Evolutionary conservation across 352 stramenopile genomes (phyloP).

Genomic region (Phytophthora sp.): DNA sequence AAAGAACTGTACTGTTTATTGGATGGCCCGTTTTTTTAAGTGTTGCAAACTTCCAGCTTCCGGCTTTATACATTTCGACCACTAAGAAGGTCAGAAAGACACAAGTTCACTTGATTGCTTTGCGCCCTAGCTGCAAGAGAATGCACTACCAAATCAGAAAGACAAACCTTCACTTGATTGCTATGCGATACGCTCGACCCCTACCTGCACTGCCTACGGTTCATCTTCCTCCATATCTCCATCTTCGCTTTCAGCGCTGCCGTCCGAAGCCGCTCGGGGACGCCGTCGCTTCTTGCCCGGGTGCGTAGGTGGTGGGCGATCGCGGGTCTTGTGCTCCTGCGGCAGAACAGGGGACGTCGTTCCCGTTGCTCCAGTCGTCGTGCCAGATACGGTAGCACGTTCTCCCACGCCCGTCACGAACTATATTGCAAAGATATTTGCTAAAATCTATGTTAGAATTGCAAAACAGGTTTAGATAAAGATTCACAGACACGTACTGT

Average conservation of each 20-base stretch:
- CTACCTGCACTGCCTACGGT: neutral
- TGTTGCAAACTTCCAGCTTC: constrained; percentile 10
- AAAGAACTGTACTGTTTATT: constrained; percentile 1
- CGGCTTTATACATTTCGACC: neutral
- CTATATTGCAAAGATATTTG: constrained; percentile 19
- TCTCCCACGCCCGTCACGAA: neutral
- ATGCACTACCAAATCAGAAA: too few species aligned
- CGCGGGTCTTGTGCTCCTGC: constrained; percentile 1
- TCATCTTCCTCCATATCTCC: neutral
- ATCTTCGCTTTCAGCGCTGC: neutral
- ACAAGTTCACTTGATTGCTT: too few species aligned
- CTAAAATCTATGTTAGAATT: neutral
- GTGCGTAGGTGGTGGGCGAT: neutral
- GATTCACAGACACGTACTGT: neutral
- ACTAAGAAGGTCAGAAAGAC: neutral
- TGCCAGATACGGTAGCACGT: constrained; percentile 18
- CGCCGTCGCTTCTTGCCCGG: constrained; percentile 19
- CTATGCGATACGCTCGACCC: too few species aligned
- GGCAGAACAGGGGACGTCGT: neutral
- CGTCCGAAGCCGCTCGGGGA: neutral
- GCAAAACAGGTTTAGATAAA: neutral
- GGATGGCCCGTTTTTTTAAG: neutral
- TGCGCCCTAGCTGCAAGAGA: too few species aligned
- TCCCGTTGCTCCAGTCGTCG: constrained; percentile 13
- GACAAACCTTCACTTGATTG: too few species aligned